Conservation (phyloP, 208 protist genomes). For the Trypanosoma mega region DNA sequence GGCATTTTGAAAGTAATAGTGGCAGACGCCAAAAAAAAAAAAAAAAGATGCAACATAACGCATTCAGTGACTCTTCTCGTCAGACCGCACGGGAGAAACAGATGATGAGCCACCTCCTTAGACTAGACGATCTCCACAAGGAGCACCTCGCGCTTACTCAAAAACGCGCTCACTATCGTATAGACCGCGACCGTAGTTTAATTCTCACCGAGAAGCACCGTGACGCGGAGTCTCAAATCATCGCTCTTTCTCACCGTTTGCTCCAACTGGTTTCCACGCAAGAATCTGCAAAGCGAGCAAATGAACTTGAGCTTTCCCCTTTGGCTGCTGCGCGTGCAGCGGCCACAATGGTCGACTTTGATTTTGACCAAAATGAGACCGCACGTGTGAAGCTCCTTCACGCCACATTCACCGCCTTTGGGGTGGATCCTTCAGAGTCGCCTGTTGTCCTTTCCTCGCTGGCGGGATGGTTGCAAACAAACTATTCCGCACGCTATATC, state of each 20-base stretch:
- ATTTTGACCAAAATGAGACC: background rate
- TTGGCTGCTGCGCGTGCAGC: too few relatives aligned
- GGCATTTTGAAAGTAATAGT: too few relatives aligned
- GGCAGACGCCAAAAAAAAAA: too few relatives aligned
- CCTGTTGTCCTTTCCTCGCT: background rate
- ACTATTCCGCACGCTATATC: background rate
- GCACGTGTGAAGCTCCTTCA: background rate
- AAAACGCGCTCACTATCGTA: background rate
- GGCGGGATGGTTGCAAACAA: background rate
- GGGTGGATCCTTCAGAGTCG: background rate
- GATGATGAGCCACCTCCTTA: constrained; percentile 7
- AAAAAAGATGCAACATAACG: too few relatives aligned
- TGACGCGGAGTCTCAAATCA: constrained; percentile 1
- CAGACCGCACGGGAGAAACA: constrained; percentile 3
- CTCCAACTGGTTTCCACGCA: background rate
- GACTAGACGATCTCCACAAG: constrained; percentile 9
- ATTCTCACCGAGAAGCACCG: constrained; percentile 6
- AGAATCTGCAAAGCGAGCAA: background rate
- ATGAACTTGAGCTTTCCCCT: background rate
- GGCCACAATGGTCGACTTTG: background rate
- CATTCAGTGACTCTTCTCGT: too few relatives aligned
- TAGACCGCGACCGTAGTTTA: background rate
- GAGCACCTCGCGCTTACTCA: constrained; percentile 12
- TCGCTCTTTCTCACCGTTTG: background rate
- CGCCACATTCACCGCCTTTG: background rate